These are phyloP conservation scores for Pinus taeda DNA, from an alignment of 75 land plant species.

Conservation along the genomic window DNA sequence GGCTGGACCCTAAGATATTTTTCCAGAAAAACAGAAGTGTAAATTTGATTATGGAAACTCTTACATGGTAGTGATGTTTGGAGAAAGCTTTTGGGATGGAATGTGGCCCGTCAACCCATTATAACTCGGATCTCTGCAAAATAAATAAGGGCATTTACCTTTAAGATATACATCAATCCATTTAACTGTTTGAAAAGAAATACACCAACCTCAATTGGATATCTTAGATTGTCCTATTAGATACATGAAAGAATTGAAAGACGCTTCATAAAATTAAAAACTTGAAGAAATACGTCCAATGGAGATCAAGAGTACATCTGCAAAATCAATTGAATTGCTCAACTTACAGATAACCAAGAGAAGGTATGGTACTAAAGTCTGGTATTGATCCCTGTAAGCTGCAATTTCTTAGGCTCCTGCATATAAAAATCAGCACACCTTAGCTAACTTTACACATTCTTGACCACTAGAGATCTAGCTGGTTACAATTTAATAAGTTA, in stretches of 20 bases:
- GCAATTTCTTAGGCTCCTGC: slow-evolving; percentile 48
- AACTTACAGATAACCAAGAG: slow-evolving; percentile 13
- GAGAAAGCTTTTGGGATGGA: slow-evolving; percentile 11
- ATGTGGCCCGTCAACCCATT: slow-evolving; percentile 15
- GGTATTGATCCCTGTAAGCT: slow-evolving; percentile 16
- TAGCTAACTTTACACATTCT: not conserved
- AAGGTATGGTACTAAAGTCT: slow-evolving; percentile 3
- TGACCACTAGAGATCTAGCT: not conserved
- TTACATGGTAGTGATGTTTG: slow-evolving; percentile 9
- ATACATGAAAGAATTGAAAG: not conserved
- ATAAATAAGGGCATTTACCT: not conserved
- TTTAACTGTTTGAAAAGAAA: not conserved
- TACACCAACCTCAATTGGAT: not conserved
- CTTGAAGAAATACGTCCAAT: not conserved
- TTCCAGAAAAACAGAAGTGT: not conserved
- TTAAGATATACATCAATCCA: not conserved
- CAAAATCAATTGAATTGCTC: no score
- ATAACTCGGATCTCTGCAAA: slow-evolving; percentile 16
- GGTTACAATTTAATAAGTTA: not conserved
- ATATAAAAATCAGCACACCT: not conserved
- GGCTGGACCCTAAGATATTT: not conserved
- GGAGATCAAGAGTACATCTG: not conserved
- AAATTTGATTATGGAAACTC: not conserved
- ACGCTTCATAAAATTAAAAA: not conserved
- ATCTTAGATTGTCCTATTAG: not conserved